Base-by-base conservation (phyloP, 352 stramenopile genomes). In the Globisporangium lucens region DNA sequence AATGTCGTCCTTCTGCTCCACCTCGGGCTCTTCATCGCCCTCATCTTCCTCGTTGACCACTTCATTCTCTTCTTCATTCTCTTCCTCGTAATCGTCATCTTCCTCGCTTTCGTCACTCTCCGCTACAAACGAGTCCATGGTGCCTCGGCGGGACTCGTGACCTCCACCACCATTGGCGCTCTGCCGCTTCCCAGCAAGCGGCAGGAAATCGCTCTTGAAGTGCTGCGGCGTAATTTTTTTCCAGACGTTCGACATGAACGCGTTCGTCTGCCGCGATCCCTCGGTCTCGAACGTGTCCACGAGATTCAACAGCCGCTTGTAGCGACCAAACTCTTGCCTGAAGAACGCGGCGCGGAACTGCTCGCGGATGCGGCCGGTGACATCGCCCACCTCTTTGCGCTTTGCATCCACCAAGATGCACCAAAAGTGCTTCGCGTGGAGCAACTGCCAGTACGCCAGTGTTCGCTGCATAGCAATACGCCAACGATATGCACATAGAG, bases 381-480 rank as follows among this genome's bases (percentile, higher is more conserved):
- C 72, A 61, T 88, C 76, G 0, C 75, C 64, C 65, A 41, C 73
- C 47, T 80, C 66, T 15, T 75, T 77, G 20, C 75, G 69, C 69
- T 91, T 92, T 10, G 80, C 81, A 38, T 92, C 82, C 33, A 95
- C 75, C 2, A 94, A n/a, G 17, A 78, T 77, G 8, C 81, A 89
- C 83, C 83, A 92, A 53, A 92, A 91, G 20, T 81, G 84, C 63
- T 95, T 95, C 35, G 87, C 83, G 36, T 95, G 87, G 7, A 91
- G 75, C 35, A 95, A 49, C 51, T 93, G 80, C 87, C 87, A 95
- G 65, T 87, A 95, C 3, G 75, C 77, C 35, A 94, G 67, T 4
- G 81, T 89, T 27, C 87, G 81, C 87, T 95, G 27, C 56, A 68
- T 27, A 22, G 56, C 20, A 66, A 55, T 10, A 70, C 3, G 3